Conservation (phyloP, 2,329 filamentous ascomycete genomes). For the Colletotrichum sansevieriae region DNA sequence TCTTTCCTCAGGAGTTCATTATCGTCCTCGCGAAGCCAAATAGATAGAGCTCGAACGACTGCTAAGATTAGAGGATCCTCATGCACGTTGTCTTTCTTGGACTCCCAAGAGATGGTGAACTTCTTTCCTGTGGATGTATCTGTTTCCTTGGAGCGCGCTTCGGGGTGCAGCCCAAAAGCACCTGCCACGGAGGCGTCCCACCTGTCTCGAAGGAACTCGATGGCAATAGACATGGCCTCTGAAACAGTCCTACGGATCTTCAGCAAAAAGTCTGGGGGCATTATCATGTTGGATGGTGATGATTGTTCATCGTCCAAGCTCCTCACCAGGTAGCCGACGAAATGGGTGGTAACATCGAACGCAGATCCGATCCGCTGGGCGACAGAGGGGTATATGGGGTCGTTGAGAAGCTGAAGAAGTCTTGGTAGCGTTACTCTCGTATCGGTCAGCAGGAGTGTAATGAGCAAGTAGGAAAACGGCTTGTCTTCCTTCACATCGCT, state of each 20-base stretch:
- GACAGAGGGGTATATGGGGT: slow-evolving; percentile 62
- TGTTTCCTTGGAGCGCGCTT: slow-evolving; percentile 61
- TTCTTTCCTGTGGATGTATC: slow-evolving; percentile 60
- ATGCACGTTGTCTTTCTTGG: slow-evolving; percentile 59
- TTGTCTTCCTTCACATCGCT: slow-evolving; percentile 59
- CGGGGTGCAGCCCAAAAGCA: slow-evolving; percentile 70
- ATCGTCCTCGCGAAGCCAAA: slow-evolving; percentile 80
- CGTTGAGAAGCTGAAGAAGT: slow-evolving; percentile 70
- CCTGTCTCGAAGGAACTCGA: slow-evolving; percentile 77
- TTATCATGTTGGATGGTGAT: slow-evolving; percentile 54
- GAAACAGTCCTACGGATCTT: slow-evolving; percentile 71
- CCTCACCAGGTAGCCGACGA: slow-evolving; percentile 69
- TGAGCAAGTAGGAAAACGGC: slow-evolving; percentile 71
- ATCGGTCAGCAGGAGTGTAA: slow-evolving; percentile 76
- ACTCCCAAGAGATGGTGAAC: slow-evolving; percentile 70
- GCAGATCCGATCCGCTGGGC: slow-evolving; percentile 70
- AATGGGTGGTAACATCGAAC: slow-evolving; percentile 73
- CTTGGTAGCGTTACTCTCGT: slow-evolving; percentile 72
- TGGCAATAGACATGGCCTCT: slow-evolving; percentile 72
- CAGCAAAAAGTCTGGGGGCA: slow-evolving; percentile 71
- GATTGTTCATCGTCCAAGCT: slow-evolving; percentile 62
- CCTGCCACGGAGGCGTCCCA: slow-evolving; percentile 77
- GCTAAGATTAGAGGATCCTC: slow-evolving; percentile 72
- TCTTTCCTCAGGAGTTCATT: slow-evolving; percentile 69
- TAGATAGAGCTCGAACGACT: slow-evolving; percentile 67